Percentiles rank a stretch among this genome's conserved stretches.
phyloP scores from a whole-genome alignment of 2,329 filamentous ascomycete species.

The Fusarium cyanostomum region DNA sequence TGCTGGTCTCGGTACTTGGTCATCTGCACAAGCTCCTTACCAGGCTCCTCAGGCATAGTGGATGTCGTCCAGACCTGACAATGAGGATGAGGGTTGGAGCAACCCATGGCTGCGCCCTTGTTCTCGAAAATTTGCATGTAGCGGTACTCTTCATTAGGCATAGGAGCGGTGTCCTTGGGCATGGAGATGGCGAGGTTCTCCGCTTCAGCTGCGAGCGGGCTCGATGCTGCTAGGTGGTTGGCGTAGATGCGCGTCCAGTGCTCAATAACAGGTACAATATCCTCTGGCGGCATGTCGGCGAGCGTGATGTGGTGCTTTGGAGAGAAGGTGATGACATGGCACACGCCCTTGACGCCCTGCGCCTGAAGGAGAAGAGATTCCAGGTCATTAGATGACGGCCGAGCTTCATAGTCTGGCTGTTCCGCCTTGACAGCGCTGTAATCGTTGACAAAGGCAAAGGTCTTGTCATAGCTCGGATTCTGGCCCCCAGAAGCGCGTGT shows the following conservation, averaged over 20 bases:
- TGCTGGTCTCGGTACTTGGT: slow-evolving; percentile 80
- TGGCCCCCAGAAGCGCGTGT: slow-evolving; percentile 83
- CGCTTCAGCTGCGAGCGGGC: slow-evolving; percentile 63
- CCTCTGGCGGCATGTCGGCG: slow-evolving; percentile 80
- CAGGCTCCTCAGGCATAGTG: slow-evolving; percentile 87
- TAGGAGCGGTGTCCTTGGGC: slow-evolving; percentile 48
- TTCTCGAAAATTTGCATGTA: slow-evolving; percentile 99
- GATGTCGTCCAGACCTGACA: slow-evolving; percentile 97
- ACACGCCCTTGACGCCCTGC: slow-evolving; percentile 90
- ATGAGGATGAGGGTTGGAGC: slow-evolving; percentile 97
- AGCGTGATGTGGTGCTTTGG: slow-evolving; percentile 90
- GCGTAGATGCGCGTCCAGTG: slow-evolving; percentile 94
- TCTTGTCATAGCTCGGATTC: slow-evolving; percentile 87
- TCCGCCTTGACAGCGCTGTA: slow-evolving; percentile 96
- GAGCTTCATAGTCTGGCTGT: slow-evolving; percentile 77
- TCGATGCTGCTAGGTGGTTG: slow-evolving; percentile 77
- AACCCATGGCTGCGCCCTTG: slow-evolving; percentile 97
- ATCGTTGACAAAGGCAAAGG: slow-evolving; percentile 96
- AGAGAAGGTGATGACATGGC: slow-evolving; percentile 96
- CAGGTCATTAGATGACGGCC: slow-evolving; percentile 62
- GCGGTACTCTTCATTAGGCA: slow-evolving; percentile 78
- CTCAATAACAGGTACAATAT: slow-evolving; percentile 85
- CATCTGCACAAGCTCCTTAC: slow-evolving; percentile 80
- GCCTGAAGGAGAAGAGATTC: slow-evolving; percentile 82
- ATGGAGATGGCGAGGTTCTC: slow-evolving; percentile 54